Base-by-base conservation (phyloP, 2,329 filamentous ascomycete genomes). In the Didymella keratinophila region DNA sequence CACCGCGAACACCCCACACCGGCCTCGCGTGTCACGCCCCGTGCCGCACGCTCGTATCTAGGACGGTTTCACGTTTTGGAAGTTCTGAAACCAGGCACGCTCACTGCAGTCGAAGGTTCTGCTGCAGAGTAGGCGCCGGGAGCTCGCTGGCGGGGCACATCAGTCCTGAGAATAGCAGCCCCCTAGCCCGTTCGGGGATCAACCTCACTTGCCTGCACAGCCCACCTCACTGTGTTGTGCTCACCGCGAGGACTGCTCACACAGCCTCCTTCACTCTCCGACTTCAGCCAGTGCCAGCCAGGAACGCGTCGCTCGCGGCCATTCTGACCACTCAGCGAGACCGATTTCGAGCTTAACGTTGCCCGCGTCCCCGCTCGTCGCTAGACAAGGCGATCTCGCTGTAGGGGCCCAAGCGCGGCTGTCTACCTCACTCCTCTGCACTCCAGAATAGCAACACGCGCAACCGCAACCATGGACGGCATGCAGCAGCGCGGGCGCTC, bases 401-500 rank as follows among this genome's bases (percentile, higher is more conserved):
- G 50, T 58, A 54, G 23, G 52, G 57, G 52, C 52, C 57, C 37
- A 39, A 56, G 57, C 57, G 52, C 55, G 51, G 44, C 21, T 45
- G 47, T 54, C 47, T 52, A 54, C 52, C 51, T 59, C 56, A 43
- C 47, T 44, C 56, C 50, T 48, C 49, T 44, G 48, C 52, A 28
- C 52, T 46, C 58, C 41, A 61, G 53, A 61, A 61, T 61, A 61
- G 58, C 58, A 59, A 47, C 51, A 56, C 56, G 47, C 51, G 50
- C 43, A 43, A 37, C 46, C 42, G 23, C 47, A 49, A 45, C 25
- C 52, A 60, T 60, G 57, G 52, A 60, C 25, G 41, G 32, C 20
- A 56, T 56, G 52, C 58, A 82, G 76, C 82, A 83, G 72, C 81
- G 84, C 74, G 86, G 86, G 73, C 86, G 86, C 72, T 89, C 87